phyloP scores from a whole-genome alignment of 2,329 filamentous ascomycete genomes.

The Meredithiella fracta region DNA sequence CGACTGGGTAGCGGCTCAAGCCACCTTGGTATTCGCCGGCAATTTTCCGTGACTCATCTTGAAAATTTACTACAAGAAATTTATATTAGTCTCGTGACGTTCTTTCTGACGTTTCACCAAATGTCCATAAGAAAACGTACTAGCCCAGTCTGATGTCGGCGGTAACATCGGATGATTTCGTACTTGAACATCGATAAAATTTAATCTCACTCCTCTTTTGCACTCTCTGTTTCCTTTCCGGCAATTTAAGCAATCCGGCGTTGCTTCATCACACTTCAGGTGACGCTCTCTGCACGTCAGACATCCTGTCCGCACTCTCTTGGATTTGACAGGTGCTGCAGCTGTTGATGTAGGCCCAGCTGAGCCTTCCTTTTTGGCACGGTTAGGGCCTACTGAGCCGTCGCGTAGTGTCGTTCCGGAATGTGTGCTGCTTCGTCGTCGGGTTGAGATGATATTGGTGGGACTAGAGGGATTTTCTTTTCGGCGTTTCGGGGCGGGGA shows the following conservation, averaged over 20 bases:
- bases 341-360: not conserved
- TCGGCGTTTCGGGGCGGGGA: slow-evolving; percentile 11
- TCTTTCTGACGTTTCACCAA: not conserved
- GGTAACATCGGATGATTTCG: slow-evolving; percentile 48
- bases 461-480: slow-evolving; percentile 8
- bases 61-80: slow-evolving; percentile 45
- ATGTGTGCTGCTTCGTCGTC: slow-evolving; percentile 12
- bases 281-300: slow-evolving; percentile 80
- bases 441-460: slow-evolving; percentile 1
- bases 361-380: slow-evolving; percentile 3
- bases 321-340: slow-evolving; percentile 40
- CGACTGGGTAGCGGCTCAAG: slow-evolving; percentile 48
- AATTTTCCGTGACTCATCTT: slow-evolving; percentile 78
- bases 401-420: slow-evolving; percentile 7
- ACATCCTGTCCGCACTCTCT: slow-evolving; percentile 75
- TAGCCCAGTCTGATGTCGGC: slow-evolving; percentile 47
- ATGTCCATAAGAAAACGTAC: slow-evolving; percentile 22
- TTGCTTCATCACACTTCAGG: slow-evolving; percentile 73
- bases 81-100: not conserved
- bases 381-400: not conserved
- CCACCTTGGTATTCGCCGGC: slow-evolving; percentile 82
- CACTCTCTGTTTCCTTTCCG: slow-evolving; percentile 73
- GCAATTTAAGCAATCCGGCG: slow-evolving; percentile 56
- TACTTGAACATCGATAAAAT: slow-evolving; percentile 76
- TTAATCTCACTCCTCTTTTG: slow-evolving; percentile 71